These are phyloP conservation scores for Hypoxylon sp. DNA, from an alignment of 2,329 filamentous ascomycete species.

Conservation along the genomic window DNA sequence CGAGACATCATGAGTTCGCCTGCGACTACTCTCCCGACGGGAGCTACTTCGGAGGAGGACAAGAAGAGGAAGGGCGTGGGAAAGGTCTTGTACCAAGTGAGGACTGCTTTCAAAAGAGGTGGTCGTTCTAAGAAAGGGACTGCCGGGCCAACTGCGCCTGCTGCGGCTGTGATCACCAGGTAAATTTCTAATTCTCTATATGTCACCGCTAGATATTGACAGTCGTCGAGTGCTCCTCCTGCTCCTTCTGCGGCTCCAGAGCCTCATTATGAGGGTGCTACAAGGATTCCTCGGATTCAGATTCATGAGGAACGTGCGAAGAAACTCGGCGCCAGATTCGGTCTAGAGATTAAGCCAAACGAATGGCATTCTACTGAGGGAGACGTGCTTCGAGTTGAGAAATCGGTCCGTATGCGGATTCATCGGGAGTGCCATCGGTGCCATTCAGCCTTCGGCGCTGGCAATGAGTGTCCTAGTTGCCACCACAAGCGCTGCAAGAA, in stretches of 20 bases:
- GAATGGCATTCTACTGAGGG: constrained; percentile 69
- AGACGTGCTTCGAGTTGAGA: constrained; percentile 76
- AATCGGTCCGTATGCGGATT: constrained; percentile 82
- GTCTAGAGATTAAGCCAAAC: constrained; percentile 68
- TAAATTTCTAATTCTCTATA: constrained; percentile 37
- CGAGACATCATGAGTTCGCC: constrained; percentile 49
- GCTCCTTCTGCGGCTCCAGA: constrained; percentile 28
- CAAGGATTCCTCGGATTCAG: constrained; percentile 64
- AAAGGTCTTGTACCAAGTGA: constrained; percentile 65
- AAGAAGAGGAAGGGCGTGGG: constrained; percentile 63
- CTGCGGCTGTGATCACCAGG: constrained; percentile 41
- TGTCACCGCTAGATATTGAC: constrained; percentile 36
- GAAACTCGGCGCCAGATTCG: constrained; percentile 69
- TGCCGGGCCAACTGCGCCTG: constrained; percentile 29
- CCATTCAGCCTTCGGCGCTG: constrained; percentile 78
- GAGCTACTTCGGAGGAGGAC: constrained; percentile 48
- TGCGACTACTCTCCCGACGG: constrained; percentile 32
- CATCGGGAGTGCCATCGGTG: constrained; percentile 87
- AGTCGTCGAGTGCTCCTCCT: constrained; percentile 42
- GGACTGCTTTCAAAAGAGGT: constrained; percentile 65
- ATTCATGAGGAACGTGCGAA: constrained; percentile 70
- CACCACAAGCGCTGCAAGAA: constrained; percentile 85
- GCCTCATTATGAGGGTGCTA: constrained; percentile 50
- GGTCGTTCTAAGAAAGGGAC: constrained; percentile 52
- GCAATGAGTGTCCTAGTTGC: constrained; percentile 82